phyloP scores from a whole-genome alignment of 352 stramenopile genomes.

The Pythium brachiatum region DNA sequence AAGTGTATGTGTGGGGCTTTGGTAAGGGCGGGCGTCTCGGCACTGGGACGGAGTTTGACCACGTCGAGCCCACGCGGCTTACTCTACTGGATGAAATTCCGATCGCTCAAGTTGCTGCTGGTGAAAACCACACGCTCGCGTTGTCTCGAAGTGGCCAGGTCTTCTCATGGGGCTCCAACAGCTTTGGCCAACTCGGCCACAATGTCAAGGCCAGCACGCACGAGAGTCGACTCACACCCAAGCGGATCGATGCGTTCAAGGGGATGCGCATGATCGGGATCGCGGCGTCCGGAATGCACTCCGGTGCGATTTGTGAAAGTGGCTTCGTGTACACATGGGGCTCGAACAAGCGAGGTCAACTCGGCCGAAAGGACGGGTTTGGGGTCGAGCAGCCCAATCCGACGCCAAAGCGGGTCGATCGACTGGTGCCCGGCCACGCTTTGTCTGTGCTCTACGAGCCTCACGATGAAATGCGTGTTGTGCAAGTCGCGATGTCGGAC shows the following conservation, averaged over 20 bases:
- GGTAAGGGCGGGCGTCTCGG: conserved; percentile 75
- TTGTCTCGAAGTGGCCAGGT: conserved; percentile 64
- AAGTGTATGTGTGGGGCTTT: conserved; percentile 84
- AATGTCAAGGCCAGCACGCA: conserved; percentile 51
- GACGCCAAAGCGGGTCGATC: conserved; percentile 56
- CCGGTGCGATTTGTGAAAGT: conserved; percentile 55
- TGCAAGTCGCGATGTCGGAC: conserved; percentile 68
- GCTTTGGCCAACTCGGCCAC: conserved; percentile 74
- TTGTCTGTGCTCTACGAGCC: conserved; percentile 63
- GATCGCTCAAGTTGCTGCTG: conserved; percentile 64
- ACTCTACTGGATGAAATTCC: conserved; percentile 46
- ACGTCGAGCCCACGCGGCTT: conserved; percentile 60
- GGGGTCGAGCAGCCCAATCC: conserved; percentile 62
- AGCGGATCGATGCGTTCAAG: conserved; percentile 72
- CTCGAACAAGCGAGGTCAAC: conserved; percentile 75
- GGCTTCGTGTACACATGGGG: conserved; percentile 74
- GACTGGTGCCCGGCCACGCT: conserved; percentile 45
- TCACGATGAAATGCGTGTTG: conserved; percentile 38
- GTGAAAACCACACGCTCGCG: conserved; percentile 80
- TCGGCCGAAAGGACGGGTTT: conserved; percentile 75
- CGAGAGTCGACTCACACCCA: conserved; percentile 59
- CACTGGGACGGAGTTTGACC: conserved; percentile 77
- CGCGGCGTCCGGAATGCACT: conserved; percentile 69
- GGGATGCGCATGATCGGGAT: conserved; percentile 55
- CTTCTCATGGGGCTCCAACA: conserved; percentile 84